A percentile compares a stretch with the other conserved stretches of the same genome.
These are phyloP conservation scores for Xylaria nigripes DNA, from an alignment of 495 filamentous ascomycete genomes.

Conservation along the genomic window DNA sequence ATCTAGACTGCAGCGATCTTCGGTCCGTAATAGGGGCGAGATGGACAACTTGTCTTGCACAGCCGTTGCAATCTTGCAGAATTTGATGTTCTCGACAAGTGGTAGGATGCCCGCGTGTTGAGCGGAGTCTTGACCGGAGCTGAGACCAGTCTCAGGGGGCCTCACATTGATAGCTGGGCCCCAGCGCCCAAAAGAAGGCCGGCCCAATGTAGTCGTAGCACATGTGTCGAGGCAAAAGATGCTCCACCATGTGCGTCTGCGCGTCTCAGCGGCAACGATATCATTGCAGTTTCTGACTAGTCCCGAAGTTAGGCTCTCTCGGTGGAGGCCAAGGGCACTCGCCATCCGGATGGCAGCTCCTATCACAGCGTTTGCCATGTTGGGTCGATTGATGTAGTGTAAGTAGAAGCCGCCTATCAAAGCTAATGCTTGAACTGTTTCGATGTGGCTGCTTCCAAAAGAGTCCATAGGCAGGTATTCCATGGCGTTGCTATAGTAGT, in stretches of 20 bases:
- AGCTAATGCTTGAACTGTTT: conserved; percentile 61
- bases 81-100: conserved; percentile 67
- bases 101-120: conserved; percentile 59
- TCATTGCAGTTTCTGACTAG: conserved; percentile 35
- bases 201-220: conserved; percentile 67
- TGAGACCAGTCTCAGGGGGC: conserved; percentile 50
- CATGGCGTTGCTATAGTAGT: conserved; percentile 64
- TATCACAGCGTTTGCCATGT: conserved; percentile 60
- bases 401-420: conserved; percentile 71
- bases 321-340: conserved; percentile 63
- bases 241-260: conserved; percentile 72
- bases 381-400: conserved; percentile 71
- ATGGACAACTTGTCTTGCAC: conserved; percentile 71
- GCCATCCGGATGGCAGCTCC: conserved; percentile 66
- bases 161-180: conserved; percentile 65
- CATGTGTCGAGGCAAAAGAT: conserved; percentile 74
- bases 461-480: conserved; percentile 59
- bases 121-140: conserved; percentile 40
- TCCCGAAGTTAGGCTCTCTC: conserved; percentile 53
- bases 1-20: conserved; percentile 59
- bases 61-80: conserved; percentile 69
- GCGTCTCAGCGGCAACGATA: conserved; percentile 51
- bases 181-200: conserved; percentile 68
- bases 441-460: conserved; percentile 61
- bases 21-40: conserved; percentile 54